Evolutionary conservation across 345 rosid genomes (phyloP).

Genomic region (Acer saccharum): DNA sequence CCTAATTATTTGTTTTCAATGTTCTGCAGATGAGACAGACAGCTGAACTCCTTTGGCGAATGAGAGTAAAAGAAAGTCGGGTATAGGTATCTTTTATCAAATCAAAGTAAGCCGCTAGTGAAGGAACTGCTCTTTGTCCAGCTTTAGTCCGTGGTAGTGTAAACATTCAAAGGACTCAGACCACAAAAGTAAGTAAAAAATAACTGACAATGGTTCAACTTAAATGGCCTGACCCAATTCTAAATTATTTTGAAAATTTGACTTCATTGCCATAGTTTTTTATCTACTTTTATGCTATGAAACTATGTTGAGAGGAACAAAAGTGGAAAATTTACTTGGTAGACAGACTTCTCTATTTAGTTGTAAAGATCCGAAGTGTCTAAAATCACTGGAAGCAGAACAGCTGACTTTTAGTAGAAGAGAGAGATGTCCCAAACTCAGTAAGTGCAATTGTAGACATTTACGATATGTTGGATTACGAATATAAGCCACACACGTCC

Average conservation of each 20-base stretch:
- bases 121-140: background rate
- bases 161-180: too few species aligned
- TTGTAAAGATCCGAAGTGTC: background rate
- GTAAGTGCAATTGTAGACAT: background rate
- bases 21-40: slow-evolving; percentile 28
- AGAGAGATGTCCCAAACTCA: background rate
- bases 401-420: background rate
- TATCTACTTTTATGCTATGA: background rate
- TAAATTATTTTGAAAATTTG: background rate
- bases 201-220: background rate
- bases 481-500: background rate
- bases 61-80: slow-evolving; percentile 2
- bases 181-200: background rate
- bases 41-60: slow-evolving; percentile 1
- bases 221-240: background rate
- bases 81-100: background rate
- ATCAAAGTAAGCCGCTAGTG: background rate
- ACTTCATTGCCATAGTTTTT: background rate
- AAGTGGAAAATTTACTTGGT: background rate
- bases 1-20: slow-evolving; percentile 22
- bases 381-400: background rate
- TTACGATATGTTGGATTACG: background rate
- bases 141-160: background rate
- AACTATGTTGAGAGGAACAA: background rate
- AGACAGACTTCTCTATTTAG: background rate